phyloP scores from a whole-genome alignment of 2,329 filamentous ascomycete species.

The Bipolaris cookei region DNA sequence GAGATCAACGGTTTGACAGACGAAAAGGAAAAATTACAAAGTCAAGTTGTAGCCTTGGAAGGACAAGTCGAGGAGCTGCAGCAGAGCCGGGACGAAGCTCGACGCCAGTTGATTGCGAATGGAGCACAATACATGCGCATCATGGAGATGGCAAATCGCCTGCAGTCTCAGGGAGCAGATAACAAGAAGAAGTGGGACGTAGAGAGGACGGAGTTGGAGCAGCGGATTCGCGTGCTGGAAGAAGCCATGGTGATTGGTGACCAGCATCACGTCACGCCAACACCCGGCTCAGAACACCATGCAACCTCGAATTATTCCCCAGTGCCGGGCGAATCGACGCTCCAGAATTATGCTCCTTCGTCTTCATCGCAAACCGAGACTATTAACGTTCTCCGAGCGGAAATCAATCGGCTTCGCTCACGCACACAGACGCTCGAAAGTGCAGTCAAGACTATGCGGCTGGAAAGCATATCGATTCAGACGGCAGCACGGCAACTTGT shows the following conservation, averaged over 20 bases:
- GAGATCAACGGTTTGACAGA: conserved; percentile 59
- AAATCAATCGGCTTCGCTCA: conserved; percentile 38
- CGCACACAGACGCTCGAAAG: conserved; percentile 37
- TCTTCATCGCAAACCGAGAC: conserved; percentile 31
- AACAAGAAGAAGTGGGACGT: conserved; percentile 52
- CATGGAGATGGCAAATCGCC: conserved; percentile 56
- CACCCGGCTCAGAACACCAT: conserved; percentile 3
- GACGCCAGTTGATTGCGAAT: conserved; percentile 51
- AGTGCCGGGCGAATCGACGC: neutral
- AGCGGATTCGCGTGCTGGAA: conserved; percentile 47
- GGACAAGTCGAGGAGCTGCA: conserved; percentile 57
- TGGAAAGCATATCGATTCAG: conserved; percentile 40
- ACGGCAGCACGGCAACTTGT: conserved; percentile 33
- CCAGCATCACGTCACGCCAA: neutral
- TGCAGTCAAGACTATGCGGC: conserved; percentile 35
- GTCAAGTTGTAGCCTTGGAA: conserved; percentile 57
- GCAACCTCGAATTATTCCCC: neutral
- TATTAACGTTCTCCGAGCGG: conserved; percentile 40
- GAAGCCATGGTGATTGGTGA: conserved; percentile 38
- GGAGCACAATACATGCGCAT: conserved; percentile 60
- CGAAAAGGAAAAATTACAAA: conserved; percentile 57
- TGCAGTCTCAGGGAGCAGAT: conserved; percentile 54
- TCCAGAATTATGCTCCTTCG: neutral
- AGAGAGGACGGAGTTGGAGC: conserved; percentile 49
- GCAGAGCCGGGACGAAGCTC: conserved; percentile 56